Conservation (phyloP, 2,329 filamentous ascomycete genomes). For the Trichothecium sympodiale region DNA sequence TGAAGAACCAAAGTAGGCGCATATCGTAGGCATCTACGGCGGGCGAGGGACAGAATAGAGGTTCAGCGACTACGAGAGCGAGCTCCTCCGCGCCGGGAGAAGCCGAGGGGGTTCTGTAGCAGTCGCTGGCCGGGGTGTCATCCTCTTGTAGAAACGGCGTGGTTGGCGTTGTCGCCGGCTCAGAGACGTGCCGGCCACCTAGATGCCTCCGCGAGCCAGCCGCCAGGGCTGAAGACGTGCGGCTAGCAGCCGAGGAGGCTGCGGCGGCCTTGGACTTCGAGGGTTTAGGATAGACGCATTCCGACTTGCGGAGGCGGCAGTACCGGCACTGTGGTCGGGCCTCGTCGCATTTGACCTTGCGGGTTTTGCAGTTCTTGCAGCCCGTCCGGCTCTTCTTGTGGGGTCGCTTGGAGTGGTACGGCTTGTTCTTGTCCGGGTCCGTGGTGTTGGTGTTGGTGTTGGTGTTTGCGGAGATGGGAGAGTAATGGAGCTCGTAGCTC, state of each 20-base stretch:
- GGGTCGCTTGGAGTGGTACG: slow-evolving; percentile 34
- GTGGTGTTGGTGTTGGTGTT: too few relatives aligned
- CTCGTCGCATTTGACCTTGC: slow-evolving; percentile 47
- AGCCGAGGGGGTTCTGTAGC: too few relatives aligned
- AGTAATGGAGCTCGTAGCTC: too few relatives aligned
- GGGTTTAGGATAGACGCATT: slow-evolving; percentile 32
- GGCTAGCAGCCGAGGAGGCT: not conserved
- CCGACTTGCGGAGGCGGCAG: slow-evolving; percentile 34
- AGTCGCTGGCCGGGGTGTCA: too few relatives aligned
- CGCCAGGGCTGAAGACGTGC: too few relatives aligned
- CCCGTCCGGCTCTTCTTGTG: slow-evolving; percentile 44
- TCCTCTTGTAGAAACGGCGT: too few relatives aligned
- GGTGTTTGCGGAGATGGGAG: too few relatives aligned
- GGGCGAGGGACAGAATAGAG: slow-evolving; percentile 20
- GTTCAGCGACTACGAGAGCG: slow-evolving; percentile 11
- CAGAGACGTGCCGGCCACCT: too few relatives aligned
- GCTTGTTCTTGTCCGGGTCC: too few relatives aligned
- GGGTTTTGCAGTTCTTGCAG: slow-evolving; percentile 42
- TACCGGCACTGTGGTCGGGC: slow-evolving; percentile 35
- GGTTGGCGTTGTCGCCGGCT: too few relatives aligned
- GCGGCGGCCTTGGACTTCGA: not conserved
- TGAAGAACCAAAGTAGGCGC: slow-evolving; percentile 46
- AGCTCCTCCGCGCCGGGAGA: slow-evolving; percentile 5
- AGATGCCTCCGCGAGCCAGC: too few relatives aligned
- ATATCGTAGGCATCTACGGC: slow-evolving; percentile 30